Base-by-base conservation (phyloP, 495 filamentous ascomycete genomes). In the Lentithecium fluviatile region DNA sequence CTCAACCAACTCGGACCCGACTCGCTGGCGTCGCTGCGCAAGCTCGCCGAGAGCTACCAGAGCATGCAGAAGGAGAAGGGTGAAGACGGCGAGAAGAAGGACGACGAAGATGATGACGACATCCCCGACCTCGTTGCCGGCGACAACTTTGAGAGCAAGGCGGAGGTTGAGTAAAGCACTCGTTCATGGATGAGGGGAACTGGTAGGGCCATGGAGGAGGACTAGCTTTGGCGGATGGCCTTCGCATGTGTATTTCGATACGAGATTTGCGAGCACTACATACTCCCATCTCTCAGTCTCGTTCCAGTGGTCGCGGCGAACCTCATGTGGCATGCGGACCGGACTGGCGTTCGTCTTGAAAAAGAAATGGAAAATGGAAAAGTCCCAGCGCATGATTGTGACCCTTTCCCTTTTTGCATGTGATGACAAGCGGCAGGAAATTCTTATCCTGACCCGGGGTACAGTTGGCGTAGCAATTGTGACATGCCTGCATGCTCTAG, bases 31-130 rank as follows among this genome's bases (percentile, higher is more conserved):
- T 95, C 89, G 59, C 90, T 98, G 67, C 88, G 94, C 75, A 97
- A 97, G 82, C 84, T 98, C 36, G 94, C 94, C 57, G 94, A 98
- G 85, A 94, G 88, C 85, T 98, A 97, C 83, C 94, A 98, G 86
- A 93, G 84, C 79, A 85, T 98, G 87, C 94, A 97, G 82, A 96
- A 96, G 87, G 86, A 85, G 72, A 87, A 94, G 77, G 86, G 82
- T 46, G 87, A 82, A 55, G 83, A 83, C 23, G 79, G 76, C 53
- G 82, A 76, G 53, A 80, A 83, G 75, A 89, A 92, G 80, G 87
- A 89, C 49, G 86, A 89, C 58, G 83, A 85, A 13, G 84, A 86
- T 57, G 93, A 91, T 47, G 83, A 88, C 68, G 87, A 96, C 67
- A 98, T 98, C 77, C 94, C 94, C 60, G 93, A 97, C 60, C 82